phyloP scores from a whole-genome alignment of 1,284 basidiomycete species.

The Tilletia indica region DNA sequence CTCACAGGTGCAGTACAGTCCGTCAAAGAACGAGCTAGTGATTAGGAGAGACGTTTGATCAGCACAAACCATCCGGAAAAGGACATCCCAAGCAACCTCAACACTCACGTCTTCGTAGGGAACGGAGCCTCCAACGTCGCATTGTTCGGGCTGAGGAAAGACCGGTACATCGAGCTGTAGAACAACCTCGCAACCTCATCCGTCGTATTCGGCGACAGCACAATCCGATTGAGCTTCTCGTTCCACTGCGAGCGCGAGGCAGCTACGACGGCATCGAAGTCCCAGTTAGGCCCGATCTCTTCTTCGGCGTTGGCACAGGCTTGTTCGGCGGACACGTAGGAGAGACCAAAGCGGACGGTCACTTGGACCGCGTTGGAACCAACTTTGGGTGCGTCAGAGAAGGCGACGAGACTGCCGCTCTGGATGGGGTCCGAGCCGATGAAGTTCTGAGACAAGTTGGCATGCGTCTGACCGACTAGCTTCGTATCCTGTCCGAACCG shows the following conservation, averaged over 20 bases:
- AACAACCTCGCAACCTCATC: conserved; percentile 36
- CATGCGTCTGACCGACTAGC: conserved; percentile 28
- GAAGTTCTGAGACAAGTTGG: conserved; percentile 25
- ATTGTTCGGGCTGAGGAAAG: conserved; percentile 49
- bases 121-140: conserved; percentile 31
- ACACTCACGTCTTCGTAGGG: conserved; percentile 12
- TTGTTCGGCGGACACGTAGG: conserved; percentile 38
- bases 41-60: conserved; percentile 26
- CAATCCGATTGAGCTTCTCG: conserved; percentile 41
- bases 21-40: conserved; percentile 37
- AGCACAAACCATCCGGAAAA: not conserved
- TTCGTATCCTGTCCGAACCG: conserved; percentile 40
- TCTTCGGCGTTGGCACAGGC: conserved; percentile 44
- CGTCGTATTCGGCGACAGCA: conserved; percentile 36
- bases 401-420: conserved; percentile 38
- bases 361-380: conserved; percentile 23
- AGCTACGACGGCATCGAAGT: conserved; percentile 34
- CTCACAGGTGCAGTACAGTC: conserved; percentile 30
- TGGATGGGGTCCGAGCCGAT: conserved; percentile 34
- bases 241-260: conserved; percentile 38
- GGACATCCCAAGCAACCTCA: too few relatives aligned
- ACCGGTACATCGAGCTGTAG: conserved; percentile 47
- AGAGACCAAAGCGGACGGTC: conserved; percentile 38
- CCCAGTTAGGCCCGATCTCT: conserved; percentile 33
- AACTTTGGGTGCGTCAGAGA: not conserved